phyloP scores from a whole-genome alignment of 176 grass and related monocot genomes.

The Alopecurus myosuroides region DNA sequence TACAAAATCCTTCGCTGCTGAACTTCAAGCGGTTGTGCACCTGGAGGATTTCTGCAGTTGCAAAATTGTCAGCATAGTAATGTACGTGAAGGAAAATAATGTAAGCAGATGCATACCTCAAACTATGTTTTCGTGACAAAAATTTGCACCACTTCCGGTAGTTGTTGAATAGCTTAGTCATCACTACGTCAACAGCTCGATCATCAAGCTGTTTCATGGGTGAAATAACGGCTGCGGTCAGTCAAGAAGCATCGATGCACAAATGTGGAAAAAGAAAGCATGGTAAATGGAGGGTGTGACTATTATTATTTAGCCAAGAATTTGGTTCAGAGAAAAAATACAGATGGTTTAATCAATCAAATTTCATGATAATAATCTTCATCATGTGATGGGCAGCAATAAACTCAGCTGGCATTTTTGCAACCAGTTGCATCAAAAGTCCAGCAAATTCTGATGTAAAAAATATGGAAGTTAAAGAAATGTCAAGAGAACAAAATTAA shows the following conservation, averaged over 20 bases:
- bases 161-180: conserved; percentile 89
- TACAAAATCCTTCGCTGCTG: conserved; percentile 87
- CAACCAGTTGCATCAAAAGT: neutral
- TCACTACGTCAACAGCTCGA: conserved; percentile 72
- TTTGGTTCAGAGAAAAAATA: neutral
- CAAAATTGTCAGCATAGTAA: conserved; percentile 25
- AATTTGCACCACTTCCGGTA: conserved; percentile 97
- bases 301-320: conserved; percentile 14
- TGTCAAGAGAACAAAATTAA: conserved; percentile 2
- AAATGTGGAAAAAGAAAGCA: neutral
- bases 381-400: neutral
- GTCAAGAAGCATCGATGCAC: neutral
- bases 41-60: conserved; percentile 52
- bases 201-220: conserved; percentile 78
- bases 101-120: conserved; percentile 43
- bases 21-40: conserved; percentile 67
- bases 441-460: conserved; percentile 7
- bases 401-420: neutral
- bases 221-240: conserved; percentile 4
- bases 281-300: conserved; percentile 5
- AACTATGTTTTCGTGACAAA: conserved; percentile 81
- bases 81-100: neutral
- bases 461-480: neutral
- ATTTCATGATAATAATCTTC: conserved; percentile 2
- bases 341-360: neutral